Evolutionary conservation across 1,284 basidiomycete genomes (phyloP).

Genomic region (Mycena sp.): DNA sequence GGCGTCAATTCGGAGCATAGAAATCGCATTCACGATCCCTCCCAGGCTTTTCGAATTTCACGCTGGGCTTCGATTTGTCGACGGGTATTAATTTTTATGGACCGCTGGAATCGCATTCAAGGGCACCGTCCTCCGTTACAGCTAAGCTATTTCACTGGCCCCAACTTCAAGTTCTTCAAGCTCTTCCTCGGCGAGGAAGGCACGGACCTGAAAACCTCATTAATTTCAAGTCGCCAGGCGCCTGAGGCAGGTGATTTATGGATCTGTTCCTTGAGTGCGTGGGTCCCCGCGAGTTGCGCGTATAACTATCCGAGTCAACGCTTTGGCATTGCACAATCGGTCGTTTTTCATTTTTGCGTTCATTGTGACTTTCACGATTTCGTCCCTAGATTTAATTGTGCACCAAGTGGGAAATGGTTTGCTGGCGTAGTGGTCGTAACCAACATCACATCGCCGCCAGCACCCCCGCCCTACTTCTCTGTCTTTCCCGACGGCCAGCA

Average conservation of each 20-base stretch:
- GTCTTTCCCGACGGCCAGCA: not conserved
- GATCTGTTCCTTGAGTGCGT: not conserved
- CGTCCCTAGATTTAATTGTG: no score
- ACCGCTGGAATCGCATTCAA: not conserved
- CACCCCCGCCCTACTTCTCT: not conserved
- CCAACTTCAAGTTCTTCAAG: not conserved
- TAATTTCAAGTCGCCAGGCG: not conserved
- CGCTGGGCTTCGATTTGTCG: no score
- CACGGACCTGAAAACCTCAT: not conserved
- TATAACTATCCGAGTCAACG: not conserved
- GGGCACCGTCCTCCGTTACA: no score
- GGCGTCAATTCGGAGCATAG: no score
- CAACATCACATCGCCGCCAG: not conserved
- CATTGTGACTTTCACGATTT: not conserved
- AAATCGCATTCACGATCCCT: no score
- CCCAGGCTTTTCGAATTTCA: no score
- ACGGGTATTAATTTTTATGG: not conserved
- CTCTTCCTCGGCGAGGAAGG: not conserved
- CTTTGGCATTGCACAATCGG: no score
- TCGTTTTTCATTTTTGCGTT: not conserved
- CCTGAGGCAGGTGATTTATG: not conserved
- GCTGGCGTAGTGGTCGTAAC: not conserved
- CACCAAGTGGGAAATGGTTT: not conserved
- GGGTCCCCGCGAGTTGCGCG: not conserved
- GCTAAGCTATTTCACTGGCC: no score